Evolutionary conservation across 352 stramenopile genomes (phyloP).

Genomic region (Globisporangium carolinianum): DNA sequence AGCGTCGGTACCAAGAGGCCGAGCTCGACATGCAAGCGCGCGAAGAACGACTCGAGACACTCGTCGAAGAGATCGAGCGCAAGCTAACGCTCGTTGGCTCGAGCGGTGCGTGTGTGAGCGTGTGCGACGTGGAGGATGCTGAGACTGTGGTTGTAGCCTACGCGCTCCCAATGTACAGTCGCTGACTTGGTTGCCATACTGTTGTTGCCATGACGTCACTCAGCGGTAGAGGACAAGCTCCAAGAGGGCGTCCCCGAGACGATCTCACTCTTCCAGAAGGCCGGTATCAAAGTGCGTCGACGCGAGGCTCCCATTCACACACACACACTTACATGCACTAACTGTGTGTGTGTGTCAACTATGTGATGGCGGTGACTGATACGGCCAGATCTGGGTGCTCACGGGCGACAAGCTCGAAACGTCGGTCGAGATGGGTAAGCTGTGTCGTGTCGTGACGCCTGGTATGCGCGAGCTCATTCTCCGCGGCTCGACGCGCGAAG

Average conservation of each 20-base stretch:
- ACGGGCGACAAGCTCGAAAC: constrained; percentile 98
- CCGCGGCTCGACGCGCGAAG: constrained; percentile 28
- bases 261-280: constrained; percentile 87
- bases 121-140: too few species aligned
- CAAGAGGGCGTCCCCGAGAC: constrained; percentile 95
- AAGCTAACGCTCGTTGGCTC: constrained; percentile 82
- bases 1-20: constrained; percentile 54
- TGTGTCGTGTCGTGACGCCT: constrained; percentile 79
- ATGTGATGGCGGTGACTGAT: neutral
- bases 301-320: neutral
- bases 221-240: constrained; percentile 96
- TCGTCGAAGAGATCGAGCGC: constrained; percentile 78
- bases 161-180: neutral
- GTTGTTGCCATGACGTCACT: too few species aligned
- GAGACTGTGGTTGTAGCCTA: too few species aligned
- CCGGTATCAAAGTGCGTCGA: constrained; percentile 91
- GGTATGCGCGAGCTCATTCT: constrained; percentile 77
- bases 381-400: constrained; percentile 85
- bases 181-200: too few species aligned
- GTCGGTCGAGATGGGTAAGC: constrained; percentile 96
- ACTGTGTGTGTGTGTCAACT: too few species aligned
- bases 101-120: constrained; percentile 32
- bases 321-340: neutral
- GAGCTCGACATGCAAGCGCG: constrained; percentile 66
- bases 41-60: constrained; percentile 42